Conservation (phyloP, 345 rosid genomes). For the Acer campestre region DNA sequence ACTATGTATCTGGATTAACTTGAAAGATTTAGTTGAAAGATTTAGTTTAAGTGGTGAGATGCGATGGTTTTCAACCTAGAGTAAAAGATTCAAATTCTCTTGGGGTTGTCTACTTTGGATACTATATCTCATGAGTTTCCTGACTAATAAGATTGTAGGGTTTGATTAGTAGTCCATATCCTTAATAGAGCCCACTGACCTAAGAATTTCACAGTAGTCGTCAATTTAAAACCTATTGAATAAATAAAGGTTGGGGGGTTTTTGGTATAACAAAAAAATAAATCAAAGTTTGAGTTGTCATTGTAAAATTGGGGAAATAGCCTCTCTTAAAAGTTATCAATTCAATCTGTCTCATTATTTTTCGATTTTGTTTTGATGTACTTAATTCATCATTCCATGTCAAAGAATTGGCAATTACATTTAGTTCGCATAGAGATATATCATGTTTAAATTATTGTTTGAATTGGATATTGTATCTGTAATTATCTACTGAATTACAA, state of each 20-base stretch:
- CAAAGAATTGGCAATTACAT: neutral
- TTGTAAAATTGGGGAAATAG: neutral
- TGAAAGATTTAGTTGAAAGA: neutral
- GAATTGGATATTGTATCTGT: neutral
- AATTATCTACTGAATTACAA: neutral
- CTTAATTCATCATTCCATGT: neutral
- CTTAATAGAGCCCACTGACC: neutral
- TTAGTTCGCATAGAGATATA: neutral
- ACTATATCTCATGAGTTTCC: neutral
- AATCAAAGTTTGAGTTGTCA: neutral
- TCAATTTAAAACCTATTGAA: neutral
- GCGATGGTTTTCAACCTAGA: neutral
- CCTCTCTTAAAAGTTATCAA: neutral
- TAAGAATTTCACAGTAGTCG: neutral
- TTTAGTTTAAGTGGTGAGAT: neutral
- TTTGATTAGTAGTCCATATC: neutral
- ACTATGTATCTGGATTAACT: neutral
- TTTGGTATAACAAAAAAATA: neutral
- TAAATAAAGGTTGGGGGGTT: neutral
- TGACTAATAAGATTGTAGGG: neutral
- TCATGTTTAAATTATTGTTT: neutral
- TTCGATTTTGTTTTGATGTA: neutral
- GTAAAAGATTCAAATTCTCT: neutral
- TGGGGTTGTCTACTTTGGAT: neutral
- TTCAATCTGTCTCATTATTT: neutral